Conservation (phyloP, 257 asterid genomes). For the Oldenlandia corymbosa region DNA sequence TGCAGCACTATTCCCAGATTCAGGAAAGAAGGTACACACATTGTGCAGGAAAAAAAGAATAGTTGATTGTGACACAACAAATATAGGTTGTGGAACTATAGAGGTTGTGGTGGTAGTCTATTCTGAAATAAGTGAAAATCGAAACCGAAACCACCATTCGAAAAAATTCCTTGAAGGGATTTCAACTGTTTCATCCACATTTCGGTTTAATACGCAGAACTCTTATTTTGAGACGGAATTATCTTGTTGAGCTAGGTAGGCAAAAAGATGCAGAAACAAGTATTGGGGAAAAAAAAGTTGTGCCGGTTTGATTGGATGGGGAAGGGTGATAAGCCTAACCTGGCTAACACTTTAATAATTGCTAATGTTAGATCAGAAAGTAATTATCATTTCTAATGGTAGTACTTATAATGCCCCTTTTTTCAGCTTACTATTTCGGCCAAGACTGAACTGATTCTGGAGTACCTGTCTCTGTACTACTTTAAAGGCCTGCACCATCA, state of each 20-base stretch:
- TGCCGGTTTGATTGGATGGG: background rate
- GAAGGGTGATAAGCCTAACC: too few species aligned
- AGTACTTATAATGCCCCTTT: background rate
- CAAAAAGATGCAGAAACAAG: background rate
- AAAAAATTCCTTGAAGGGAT: too few species aligned
- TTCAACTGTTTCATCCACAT: too few species aligned
- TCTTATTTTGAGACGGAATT: background rate
- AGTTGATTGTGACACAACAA: background rate
- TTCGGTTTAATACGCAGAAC: too few species aligned
- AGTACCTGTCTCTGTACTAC: background rate
- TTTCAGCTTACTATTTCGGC: constrained; percentile 8
- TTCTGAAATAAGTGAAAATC: too few species aligned
- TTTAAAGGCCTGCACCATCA: background rate
- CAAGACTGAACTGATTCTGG: constrained; percentile 5
- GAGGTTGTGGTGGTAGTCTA: too few species aligned
- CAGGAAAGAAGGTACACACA: background rate
- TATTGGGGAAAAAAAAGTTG: background rate
- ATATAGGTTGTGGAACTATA: too few species aligned
- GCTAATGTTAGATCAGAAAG: background rate
- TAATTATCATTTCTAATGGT: background rate
- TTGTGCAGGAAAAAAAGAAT: constrained; percentile 3
- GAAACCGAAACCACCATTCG: too few species aligned
- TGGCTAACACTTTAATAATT: background rate
- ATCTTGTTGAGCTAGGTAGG: background rate
- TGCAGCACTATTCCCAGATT: constrained; percentile 1